Percentiles rank a stretch among this genome's conserved stretches.
Conservation (phyloP, 2,329 filamentous ascomycete species). For the Botrytis fabae region DNA sequence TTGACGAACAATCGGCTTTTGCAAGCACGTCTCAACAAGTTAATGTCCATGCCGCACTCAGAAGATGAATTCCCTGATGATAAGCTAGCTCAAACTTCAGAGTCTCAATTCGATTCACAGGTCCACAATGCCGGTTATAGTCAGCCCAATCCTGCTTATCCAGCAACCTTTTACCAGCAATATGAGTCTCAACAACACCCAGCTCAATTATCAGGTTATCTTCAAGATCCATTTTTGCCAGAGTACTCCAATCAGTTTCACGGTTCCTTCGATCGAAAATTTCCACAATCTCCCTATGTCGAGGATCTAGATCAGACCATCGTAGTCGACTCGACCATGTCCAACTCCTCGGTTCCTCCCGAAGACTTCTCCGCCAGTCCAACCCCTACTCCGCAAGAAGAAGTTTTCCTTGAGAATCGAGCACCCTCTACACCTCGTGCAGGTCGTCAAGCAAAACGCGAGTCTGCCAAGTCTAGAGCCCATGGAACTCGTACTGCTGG, state of each 20-base stretch:
- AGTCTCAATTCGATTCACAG: background rate
- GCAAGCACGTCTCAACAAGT: background rate
- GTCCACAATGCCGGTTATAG: background rate
- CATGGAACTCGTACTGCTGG: background rate
- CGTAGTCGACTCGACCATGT: background rate
- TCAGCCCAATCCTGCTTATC: rapidly evolving
- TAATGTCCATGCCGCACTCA: background rate
- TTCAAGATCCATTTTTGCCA: background rate
- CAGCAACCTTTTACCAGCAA: background rate
- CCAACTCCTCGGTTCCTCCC: background rate
- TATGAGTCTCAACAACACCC: background rate
- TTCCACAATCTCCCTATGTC: background rate
- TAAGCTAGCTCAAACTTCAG: background rate
- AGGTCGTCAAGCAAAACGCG: too few relatives aligned
- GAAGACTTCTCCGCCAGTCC: background rate
- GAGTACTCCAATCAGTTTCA: background rate
- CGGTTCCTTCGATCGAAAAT: background rate
- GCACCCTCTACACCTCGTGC: background rate
- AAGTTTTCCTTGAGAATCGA: background rate
- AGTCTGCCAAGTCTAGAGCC: background rate
- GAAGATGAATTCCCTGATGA: background rate
- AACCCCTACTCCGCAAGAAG: background rate
- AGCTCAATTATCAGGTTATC: background rate
- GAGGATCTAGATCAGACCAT: background rate
- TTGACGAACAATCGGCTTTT: background rate